Conservation (phyloP, 1,284 basidiomycete genomes). For the Baeospora myosura region DNA sequence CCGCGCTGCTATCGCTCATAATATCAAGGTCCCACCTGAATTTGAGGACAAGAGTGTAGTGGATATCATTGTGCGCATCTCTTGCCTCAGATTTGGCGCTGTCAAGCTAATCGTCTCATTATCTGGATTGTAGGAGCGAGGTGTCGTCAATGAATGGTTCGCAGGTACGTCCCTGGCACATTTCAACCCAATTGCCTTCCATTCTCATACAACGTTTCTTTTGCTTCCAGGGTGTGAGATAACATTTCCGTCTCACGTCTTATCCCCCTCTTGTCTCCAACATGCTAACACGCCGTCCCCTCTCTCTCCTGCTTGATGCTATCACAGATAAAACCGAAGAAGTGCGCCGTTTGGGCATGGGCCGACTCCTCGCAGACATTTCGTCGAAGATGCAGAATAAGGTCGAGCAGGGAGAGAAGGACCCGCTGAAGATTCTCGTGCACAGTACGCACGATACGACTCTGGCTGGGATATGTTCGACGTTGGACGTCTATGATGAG, state of each 20-base stretch:
- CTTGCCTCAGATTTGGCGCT: background rate
- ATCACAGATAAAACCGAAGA: constrained; percentile 62
- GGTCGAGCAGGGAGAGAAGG: constrained; percentile 32
- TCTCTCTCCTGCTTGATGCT: background rate
- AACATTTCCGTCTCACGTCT: constrained; percentile 3
- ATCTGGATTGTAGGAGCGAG: constrained; percentile 46
- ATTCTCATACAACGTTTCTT: constrained; percentile 28
- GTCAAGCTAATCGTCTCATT: too few species aligned
- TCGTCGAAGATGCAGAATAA: constrained; percentile 54
- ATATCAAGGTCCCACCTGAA: constrained; percentile 60
- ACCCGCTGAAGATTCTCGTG: constrained; percentile 56
- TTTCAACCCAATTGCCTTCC: background rate
- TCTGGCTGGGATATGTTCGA: constrained; percentile 59
- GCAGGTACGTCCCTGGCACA: constrained; percentile 34
- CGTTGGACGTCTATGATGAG: constrained; percentile 72
- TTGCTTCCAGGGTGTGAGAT: constrained; percentile 11
- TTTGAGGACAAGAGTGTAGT: constrained; percentile 56
- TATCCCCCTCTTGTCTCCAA: constrained; percentile 4
- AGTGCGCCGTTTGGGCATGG: constrained; percentile 73
- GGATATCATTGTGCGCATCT: constrained; percentile 46
- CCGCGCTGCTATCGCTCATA: constrained; percentile 63
- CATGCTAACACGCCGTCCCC: background rate
- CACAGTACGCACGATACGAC: constrained; percentile 75
- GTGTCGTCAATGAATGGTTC: constrained; percentile 77
- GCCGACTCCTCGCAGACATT: constrained; percentile 61